Base-by-base conservation (phyloP, 2,329 filamentous ascomycete species). In the Colletotrichum sp. region DNA sequence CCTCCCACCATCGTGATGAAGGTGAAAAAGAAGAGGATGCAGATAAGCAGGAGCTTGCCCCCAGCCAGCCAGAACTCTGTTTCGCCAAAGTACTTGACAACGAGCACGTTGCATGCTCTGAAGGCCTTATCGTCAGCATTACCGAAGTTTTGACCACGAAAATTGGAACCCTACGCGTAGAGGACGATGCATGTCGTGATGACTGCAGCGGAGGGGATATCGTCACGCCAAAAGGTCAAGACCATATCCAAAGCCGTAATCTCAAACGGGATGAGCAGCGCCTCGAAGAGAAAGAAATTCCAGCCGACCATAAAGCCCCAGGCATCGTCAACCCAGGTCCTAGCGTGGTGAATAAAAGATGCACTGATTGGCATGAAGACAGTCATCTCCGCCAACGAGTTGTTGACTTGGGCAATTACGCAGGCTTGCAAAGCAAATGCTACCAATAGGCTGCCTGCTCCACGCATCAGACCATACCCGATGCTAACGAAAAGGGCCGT, bases 51-150 rank as follows among this genome's bases (percentile, higher is more conserved):
- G 74, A 94, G 90, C 80, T 93, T 91, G 77, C 92, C 84, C 59
- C 84, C 85, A 4, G 90, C 89, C 5, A 92, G 86, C 89, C 89
- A 92, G 80, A 96, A 96, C 81, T 96, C 94, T 13, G 93, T 90
- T 81, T 95, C 93, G 77, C 93, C 93, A 79, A 92, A 94, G 84
- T 86, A 92, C 77, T 91, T 88, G 44, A 94, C 92, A 34, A 62
- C 71, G 8, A 76, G 57, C 10, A 76, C 26, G 60, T 76, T 76
- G 34, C 32, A 44, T 34, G 32, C 52, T 30, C 52, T 60, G 24
- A 9, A 36, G 26, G 6, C 3, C 13, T 8, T 0, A 8, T n/a
- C 8, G 52, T 30, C 12, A 60, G n/a, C 18, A 59, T 18, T 9
- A 55, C 16, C 6, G 9, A 18, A 6, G 4, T 24, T 6, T 24